phyloP scores from a whole-genome alignment of 768 basidiomycete species.

The Trametes meyenii region DNA sequence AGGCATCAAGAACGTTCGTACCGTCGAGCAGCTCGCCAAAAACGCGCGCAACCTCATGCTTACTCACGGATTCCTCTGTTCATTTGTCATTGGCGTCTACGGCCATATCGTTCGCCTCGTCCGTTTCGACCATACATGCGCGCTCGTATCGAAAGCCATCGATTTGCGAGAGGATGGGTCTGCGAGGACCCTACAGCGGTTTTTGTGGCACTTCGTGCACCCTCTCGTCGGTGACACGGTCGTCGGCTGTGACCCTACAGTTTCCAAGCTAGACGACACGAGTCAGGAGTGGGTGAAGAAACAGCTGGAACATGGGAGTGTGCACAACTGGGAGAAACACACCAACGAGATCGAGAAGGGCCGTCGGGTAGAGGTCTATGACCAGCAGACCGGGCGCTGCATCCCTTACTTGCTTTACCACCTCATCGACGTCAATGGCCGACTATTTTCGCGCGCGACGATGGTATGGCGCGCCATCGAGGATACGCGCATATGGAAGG shows the following conservation, averaged over 20 bases:
- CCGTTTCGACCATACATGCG: slow-evolving; percentile 18
- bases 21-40: slow-evolving; percentile 1
- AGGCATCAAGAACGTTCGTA: neutral
- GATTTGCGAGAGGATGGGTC: neutral
- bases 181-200: slow-evolving; percentile 2
- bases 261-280: neutral
- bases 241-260: slow-evolving; percentile 13
- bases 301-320: neutral
- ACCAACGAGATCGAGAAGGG: neutral
- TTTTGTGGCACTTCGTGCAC: slow-evolving; percentile 19
- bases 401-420: slow-evolving; percentile 17
- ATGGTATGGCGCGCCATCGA: neutral
- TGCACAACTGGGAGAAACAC: neutral
- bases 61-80: neutral
- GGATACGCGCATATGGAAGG: neutral
- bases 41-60: slow-evolving; percentile 5
- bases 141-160: neutral
- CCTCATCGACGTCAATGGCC: neutral
- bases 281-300: neutral
- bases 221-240: slow-evolving; percentile 2
- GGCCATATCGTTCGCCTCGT: slow-evolving; percentile 10
- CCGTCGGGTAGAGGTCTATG: slow-evolving; percentile 1
- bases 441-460: neutral
- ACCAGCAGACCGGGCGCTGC: slow-evolving; percentile 9
- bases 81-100: slow-evolving; percentile 21